Evolutionary conservation across 495 filamentous ascomycete species (phyloP), one percentile per base, ranked within the genome.

Genomic region (Oidiodendron maius): DNA sequence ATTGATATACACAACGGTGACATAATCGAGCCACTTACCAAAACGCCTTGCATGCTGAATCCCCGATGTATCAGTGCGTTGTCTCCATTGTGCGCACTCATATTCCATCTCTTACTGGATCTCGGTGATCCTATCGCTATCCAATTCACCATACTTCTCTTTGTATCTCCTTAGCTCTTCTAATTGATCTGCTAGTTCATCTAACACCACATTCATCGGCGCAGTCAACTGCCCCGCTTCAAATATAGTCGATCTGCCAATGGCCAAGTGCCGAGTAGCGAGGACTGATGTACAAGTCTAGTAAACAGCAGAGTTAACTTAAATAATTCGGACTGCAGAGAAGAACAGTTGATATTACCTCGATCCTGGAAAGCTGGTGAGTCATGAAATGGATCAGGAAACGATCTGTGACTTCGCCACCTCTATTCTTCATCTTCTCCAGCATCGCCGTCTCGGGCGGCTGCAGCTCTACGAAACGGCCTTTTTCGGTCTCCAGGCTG

Each of bases 301-400:
- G 22, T 13, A 17, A n/a, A 15, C n/a, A n/a, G n/a, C n/a, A n/a
- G n/a, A n/a, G n/a, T n/a, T n/a, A n/a, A n/a, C n/a, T n/a, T n/a
- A n/a, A n/a, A n/a, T n/a, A n/a, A n/a, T n/a, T n/a, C n/a, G n/a
- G n/a, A n/a, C n/a, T n/a, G n/a, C n/a, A n/a, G n/a, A n/a, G n/a
- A n/a, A n/a, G n/a, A n/a, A 35, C 12, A 48, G 15, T 21, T 5
- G 9, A 13, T 68, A 85, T 57, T 72, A 93, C 91, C 80, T 99
- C 93, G 60, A 99, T 95, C 48, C 93, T 78, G 49, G 86, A 88
- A 48, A 97, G 84, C 69, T 95, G 88, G 61, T 96, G 91, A 60
- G 95, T 91, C 56, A 97, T 76, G 62, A 97, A 84, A 58, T 86
- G 86, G 34, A 91, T 60, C 57, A 96, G 65, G 59, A 91, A 88